Evolutionary conservation across 495 filamentous ascomycete species (phyloP).

Genomic region (Choiromyces venosus): DNA sequence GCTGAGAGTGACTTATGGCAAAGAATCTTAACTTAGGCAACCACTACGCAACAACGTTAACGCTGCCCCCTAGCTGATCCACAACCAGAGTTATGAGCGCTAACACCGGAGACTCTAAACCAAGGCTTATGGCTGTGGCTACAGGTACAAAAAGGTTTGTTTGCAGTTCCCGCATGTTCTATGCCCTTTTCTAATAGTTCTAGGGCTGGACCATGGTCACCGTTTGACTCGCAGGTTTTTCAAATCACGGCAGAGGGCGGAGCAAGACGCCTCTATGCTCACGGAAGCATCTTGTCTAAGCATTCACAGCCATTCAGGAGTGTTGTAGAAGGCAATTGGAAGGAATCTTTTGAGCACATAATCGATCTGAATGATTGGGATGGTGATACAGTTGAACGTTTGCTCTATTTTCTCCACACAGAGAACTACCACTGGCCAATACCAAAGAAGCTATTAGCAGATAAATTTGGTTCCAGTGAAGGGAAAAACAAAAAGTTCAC

Average conservation of each 20-base stretch:
- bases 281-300: slow-evolving; percentile 3
- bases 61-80: not conserved
- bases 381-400: not conserved
- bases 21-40: too few relatives aligned
- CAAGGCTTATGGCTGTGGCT: not conserved
- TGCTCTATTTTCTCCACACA: slow-evolving; percentile 14
- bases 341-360: not conserved
- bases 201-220: not conserved
- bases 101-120: not conserved
- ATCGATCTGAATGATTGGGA: slow-evolving; percentile 17
- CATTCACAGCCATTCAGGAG: slow-evolving; percentile 4
- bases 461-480: not conserved
- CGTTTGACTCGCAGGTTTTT: slow-evolving; percentile 3
- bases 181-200: not conserved
- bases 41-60: too few relatives aligned
- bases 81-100: not conserved
- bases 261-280: slow-evolving; percentile 1
- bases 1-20: too few relatives aligned
- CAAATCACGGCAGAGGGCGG: slow-evolving; percentile 1
- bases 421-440: slow-evolving; percentile 7
- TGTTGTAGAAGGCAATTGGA: not conserved
- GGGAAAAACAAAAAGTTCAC: not conserved
- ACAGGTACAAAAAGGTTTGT: not conserved
- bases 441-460: not conserved
- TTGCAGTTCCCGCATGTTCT: not conserved